These are phyloP conservation scores for Calonectria honghensis DNA, from an alignment of 2,329 filamentous ascomycete genomes.

Conservation along the genomic window DNA sequence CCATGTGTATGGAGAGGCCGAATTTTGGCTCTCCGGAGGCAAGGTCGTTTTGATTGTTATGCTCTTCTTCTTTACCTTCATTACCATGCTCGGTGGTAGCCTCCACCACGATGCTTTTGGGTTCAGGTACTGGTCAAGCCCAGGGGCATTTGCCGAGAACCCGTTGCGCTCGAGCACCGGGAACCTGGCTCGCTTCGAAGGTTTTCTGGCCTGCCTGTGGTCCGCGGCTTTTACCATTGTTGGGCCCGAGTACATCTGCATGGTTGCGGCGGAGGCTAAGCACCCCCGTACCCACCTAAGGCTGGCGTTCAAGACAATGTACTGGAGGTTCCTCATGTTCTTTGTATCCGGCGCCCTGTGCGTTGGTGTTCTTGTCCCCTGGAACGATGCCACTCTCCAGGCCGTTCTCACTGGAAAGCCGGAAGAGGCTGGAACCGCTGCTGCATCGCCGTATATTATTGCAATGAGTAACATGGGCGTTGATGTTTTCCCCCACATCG, in stretches of 20 bases:
- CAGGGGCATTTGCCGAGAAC: slow-evolving; percentile 38
- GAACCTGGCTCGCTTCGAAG: slow-evolving; percentile 37
- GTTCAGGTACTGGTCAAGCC: slow-evolving; percentile 38
- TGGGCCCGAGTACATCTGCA: slow-evolving; percentile 78
- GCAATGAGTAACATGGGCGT: slow-evolving; percentile 74
- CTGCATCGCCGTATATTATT: slow-evolving; percentile 77
- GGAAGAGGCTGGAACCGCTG: slow-evolving; percentile 63
- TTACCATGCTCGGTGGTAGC: slow-evolving; percentile 42
- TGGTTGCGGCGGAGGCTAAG: slow-evolving; percentile 40
- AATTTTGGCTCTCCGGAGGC: slow-evolving; percentile 40
- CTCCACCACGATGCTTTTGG: slow-evolving; percentile 37
- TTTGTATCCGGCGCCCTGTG: slow-evolving; percentile 54
- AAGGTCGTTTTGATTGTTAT: slow-evolving; percentile 42
- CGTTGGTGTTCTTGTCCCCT: slow-evolving; percentile 78
- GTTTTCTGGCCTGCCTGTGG: slow-evolving; percentile 38
- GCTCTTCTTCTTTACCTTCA: slow-evolving; percentile 42
- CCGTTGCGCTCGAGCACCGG: slow-evolving; percentile 24
- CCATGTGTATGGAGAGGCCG: slow-evolving; percentile 42
- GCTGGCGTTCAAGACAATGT: slow-evolving; percentile 43
- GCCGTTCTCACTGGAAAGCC: slow-evolving; percentile 64
- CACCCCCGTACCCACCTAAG: slow-evolving; percentile 38
- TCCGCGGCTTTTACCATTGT: slow-evolving; percentile 71
- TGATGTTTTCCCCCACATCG: slow-evolving; percentile 70
- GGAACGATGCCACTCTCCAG: slow-evolving; percentile 74
- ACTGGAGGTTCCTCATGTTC: slow-evolving; percentile 39